These are phyloP conservation scores for Rhododendron ferrugineum DNA, from an alignment of 148 eudicot genomes.

Conservation along the genomic window DNA sequence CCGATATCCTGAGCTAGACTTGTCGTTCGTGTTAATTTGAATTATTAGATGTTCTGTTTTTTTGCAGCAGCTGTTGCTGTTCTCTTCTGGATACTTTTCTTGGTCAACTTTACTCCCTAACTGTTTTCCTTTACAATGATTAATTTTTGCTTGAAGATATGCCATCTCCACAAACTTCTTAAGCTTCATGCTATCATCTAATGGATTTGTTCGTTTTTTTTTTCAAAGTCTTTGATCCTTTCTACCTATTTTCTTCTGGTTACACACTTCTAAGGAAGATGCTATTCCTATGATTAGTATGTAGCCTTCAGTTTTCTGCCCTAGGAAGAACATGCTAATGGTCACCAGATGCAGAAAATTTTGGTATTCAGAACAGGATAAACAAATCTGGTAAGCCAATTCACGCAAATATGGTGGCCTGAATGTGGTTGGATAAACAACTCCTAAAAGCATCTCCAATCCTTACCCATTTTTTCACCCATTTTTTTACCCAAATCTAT, in stretches of 20 bases:
- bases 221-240: neutral
- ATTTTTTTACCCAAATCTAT: no score
- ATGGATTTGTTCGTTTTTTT: neutral
- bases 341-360: neutral
- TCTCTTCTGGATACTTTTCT: neutral
- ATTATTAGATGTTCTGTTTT: neutral
- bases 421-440: neutral
- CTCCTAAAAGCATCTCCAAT: neutral
- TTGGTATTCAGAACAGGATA: neutral
- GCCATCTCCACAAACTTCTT: neutral
- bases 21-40: neutral
- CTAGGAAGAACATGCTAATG: neutral
- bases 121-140: neutral
- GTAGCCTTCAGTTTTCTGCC: neutral
- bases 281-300: neutral
- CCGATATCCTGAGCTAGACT: neutral
- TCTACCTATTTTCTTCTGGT: neutral
- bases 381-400: neutral
- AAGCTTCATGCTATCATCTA: neutral
- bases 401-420: neutral
- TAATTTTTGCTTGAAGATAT: neutral
- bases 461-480: no score
- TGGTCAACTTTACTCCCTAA: neutral
- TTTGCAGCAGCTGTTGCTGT: neutral
- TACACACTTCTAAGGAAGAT: neutral